Conservation (phyloP, 2,329 filamentous ascomycete species). For the Escovopsis weberi region DNA sequence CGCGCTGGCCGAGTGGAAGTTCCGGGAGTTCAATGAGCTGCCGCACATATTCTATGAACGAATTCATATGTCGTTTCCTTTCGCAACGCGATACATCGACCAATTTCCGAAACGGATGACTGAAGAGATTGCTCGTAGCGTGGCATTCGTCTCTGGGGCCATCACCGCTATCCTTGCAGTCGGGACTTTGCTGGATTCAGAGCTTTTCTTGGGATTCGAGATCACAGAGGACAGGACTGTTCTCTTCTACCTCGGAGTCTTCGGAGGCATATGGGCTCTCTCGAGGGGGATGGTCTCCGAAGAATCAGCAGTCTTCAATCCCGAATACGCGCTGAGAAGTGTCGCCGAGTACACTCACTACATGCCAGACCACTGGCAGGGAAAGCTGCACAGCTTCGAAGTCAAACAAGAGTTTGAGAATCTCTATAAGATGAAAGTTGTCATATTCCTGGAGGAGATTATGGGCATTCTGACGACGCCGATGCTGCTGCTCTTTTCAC, state of each 20-base stretch:
- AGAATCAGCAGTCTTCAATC: slow-evolving; percentile 81
- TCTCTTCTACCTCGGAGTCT: slow-evolving; percentile 76
- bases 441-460: slow-evolving; percentile 87
- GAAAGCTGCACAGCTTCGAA: slow-evolving; percentile 82
- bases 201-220: slow-evolving; percentile 83
- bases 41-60: slow-evolving; percentile 83
- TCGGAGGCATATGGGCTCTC: slow-evolving; percentile 70
- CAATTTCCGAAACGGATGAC: slow-evolving; percentile 95
- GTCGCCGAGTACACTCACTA: slow-evolving; percentile 92
- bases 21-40: slow-evolving; percentile 94
- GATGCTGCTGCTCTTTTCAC: slow-evolving; percentile 70
- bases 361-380: slow-evolving; percentile 76
- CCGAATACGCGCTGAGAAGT: slow-evolving; percentile 73
- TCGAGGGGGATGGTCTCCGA: slow-evolving; percentile 74
- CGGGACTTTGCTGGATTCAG: slow-evolving; percentile 75
- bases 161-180: slow-evolving; percentile 74
- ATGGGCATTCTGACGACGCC: slow-evolving; percentile 86
- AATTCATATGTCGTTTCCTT: slow-evolving; percentile 87
- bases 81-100: slow-evolving; percentile 80
- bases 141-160: slow-evolving; percentile 78
- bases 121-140: slow-evolving; percentile 67
- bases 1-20: slow-evolving; percentile 91
- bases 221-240: slow-evolving; percentile 79
- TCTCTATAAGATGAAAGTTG: slow-evolving; percentile 80
- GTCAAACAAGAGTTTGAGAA: slow-evolving; percentile 81